These are phyloP conservation scores for Trametes gibbosa DNA, from an alignment of 768 basidiomycete species.

Conservation along the genomic window DNA sequence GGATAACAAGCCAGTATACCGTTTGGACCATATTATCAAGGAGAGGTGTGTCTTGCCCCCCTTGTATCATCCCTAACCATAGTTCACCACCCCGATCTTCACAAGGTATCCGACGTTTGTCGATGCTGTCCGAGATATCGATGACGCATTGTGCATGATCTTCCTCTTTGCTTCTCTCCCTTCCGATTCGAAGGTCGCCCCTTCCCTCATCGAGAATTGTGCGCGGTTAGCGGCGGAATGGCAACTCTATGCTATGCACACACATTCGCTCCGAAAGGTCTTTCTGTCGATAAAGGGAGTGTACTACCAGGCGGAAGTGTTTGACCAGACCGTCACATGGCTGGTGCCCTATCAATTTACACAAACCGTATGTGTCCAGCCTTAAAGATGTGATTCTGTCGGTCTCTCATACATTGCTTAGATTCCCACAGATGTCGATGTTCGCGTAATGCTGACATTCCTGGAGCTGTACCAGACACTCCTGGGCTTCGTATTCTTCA, in stretches of 20 bases:
- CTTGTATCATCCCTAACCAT: not conserved
- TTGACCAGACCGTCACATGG: conserved; percentile 93
- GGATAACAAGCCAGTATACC: conserved; percentile 88
- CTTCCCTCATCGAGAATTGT: conserved; percentile 87
- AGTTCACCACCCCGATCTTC: not conserved
- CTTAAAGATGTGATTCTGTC: not conserved
- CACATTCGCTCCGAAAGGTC: conserved; percentile 77
- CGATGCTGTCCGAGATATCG: conserved; percentile 93
- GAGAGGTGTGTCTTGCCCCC: conserved; percentile 65
- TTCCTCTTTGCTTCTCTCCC: conserved; percentile 92
- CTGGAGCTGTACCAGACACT: conserved; percentile 97
- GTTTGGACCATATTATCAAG: conserved; percentile 94
- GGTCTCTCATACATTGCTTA: conserved; percentile 29
- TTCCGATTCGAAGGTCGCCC: conserved; percentile 76
- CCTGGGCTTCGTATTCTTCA: conserved; percentile 94
- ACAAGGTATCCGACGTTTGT: conserved; percentile 93
- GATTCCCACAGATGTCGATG: conserved; percentile 94
- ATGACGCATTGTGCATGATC: conserved; percentile 94
- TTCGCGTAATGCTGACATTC: conserved; percentile 97
- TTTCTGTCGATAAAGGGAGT: conserved; percentile 98
- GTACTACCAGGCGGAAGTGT: conserved; percentile 94
- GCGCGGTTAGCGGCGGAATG: conserved; percentile 89
- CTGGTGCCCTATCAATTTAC: conserved; percentile 97
- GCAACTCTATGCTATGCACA: conserved; percentile 94
- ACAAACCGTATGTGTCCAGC: conserved; percentile 63